Evolutionary conservation across 352 stramenopile genomes (phyloP).

Genomic region (Phytophthora sojae): DNA sequence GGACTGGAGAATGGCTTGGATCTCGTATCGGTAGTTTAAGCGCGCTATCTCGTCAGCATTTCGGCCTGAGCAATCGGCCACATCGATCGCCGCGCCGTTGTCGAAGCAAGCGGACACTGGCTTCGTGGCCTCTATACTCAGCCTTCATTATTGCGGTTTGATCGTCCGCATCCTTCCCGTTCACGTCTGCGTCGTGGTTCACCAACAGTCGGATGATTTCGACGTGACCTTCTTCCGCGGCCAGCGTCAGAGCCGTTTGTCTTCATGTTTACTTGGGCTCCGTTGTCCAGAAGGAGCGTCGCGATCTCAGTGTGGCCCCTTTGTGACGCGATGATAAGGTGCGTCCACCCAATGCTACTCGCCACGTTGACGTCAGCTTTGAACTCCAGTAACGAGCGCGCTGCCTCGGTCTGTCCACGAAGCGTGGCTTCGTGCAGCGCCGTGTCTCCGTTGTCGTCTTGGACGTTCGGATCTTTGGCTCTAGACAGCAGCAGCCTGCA

Average conservation of each 20-base stretch:
- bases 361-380: neutral
- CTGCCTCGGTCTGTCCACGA: neutral
- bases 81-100: neutral
- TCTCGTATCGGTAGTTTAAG: slow-evolving; percentile 14
- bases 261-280: neutral
- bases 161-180: slow-evolving; percentile 2
- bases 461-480: neutral
- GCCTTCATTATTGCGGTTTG: slow-evolving; percentile 19
- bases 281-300: slow-evolving; percentile 12
- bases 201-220: slow-evolving; percentile 19
- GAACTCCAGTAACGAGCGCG: slow-evolving; percentile 1
- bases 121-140: slow-evolving; percentile 14
- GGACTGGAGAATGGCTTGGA: neutral
- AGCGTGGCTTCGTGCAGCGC: slow-evolving; percentile 3
- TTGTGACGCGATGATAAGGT: slow-evolving; percentile 15
- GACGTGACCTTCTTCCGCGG: slow-evolving; percentile 11
- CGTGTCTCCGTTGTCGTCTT: slow-evolving; percentile 10
- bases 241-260: slow-evolving; percentile 1
- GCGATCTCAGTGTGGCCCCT: slow-evolving; percentile 12
- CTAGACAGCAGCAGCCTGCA: slow-evolving; percentile 4
- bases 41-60: slow-evolving; percentile 13
- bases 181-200: slow-evolving; percentile 6
- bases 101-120: slow-evolving; percentile 19
- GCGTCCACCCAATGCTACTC: slow-evolving; percentile 8
- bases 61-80: neutral